phyloP scores from a whole-genome alignment of 257 asterid species.

The Rhazya stricta region DNA sequence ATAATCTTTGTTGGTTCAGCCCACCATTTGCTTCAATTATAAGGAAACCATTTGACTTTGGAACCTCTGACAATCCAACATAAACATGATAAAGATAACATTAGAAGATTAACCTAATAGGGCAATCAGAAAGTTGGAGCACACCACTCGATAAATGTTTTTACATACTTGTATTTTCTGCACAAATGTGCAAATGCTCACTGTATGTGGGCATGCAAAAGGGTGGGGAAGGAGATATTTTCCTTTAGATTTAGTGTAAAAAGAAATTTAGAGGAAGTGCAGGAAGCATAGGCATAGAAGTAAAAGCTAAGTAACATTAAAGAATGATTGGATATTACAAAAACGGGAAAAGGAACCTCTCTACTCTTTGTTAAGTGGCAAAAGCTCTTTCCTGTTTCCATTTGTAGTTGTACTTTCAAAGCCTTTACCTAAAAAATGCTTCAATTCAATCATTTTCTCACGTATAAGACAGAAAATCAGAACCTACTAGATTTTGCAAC shows the following conservation, averaged over 20 bases:
- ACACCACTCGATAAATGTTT: not conserved
- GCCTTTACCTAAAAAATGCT: not conserved
- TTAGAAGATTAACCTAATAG: not conserved
- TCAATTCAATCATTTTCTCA: not conserved
- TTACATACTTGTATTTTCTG: not conserved
- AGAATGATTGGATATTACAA: not conserved
- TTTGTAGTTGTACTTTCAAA: not conserved
- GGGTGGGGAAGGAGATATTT: not conserved
- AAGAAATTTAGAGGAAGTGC: not conserved
- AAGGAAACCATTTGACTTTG: slow-evolving; percentile 77
- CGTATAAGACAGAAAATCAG: not conserved
- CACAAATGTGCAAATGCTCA: not conserved
- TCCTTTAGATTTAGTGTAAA: not conserved
- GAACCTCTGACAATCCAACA: slow-evolving; percentile 51
- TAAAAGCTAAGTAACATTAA: not conserved
- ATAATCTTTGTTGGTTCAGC: slow-evolving; percentile 90
- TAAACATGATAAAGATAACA: slow-evolving; percentile 18
- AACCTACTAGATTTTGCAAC: not conserved
- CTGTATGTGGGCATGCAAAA: not conserved
- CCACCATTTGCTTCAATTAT: slow-evolving; percentile 99
- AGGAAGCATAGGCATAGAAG: not conserved
- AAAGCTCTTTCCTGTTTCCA: not conserved
- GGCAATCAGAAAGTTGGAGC: slow-evolving; percentile 4
- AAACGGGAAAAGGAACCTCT: not conserved
- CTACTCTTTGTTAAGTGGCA: not conserved